Conservation (phyloP, 148 eudicot genomes). For the Chenopodium quinoa region DNA sequence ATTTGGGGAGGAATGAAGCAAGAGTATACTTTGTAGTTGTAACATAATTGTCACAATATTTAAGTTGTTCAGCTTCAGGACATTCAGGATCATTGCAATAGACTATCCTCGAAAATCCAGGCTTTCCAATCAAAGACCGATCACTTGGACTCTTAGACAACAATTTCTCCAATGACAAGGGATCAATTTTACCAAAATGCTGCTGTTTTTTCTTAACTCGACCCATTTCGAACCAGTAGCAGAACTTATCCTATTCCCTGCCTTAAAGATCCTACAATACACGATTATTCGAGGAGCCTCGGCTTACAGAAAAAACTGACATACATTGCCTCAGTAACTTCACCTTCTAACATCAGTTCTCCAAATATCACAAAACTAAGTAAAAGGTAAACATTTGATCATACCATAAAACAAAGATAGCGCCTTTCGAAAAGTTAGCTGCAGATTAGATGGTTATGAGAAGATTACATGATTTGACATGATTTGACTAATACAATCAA, state of each 20-base stretch:
- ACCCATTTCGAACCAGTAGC: conserved; percentile 20
- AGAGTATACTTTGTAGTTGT: conserved; percentile 56
- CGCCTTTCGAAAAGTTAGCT: background rate
- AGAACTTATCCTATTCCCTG: background rate
- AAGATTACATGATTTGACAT: conserved; percentile 1
- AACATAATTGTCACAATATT: conserved; percentile 48
- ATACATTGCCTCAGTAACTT: background rate
- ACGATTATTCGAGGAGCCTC: background rate
- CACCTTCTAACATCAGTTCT: background rate
- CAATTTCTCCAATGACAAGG: conserved; percentile 23
- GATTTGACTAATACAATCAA: background rate
- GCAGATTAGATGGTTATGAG: background rate
- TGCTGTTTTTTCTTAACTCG: conserved; percentile 36
- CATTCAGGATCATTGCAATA: conserved; percentile 56
- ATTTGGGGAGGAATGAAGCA: conserved; percentile 59
- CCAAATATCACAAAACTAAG: background rate
- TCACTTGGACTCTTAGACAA: conserved; percentile 29
- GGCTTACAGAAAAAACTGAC: background rate
- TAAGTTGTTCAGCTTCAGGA: conserved; percentile 33
- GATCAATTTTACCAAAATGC: conserved; percentile 31
- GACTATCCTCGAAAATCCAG: conserved; percentile 55
- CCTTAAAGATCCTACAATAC: background rate
- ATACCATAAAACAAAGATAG: background rate
- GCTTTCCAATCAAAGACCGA: conserved; percentile 38
- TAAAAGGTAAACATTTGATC: background rate